Conservation (phyloP, 371 early-diverging fungal genomes). For the Cokeromyces recurvatus region DNA sequence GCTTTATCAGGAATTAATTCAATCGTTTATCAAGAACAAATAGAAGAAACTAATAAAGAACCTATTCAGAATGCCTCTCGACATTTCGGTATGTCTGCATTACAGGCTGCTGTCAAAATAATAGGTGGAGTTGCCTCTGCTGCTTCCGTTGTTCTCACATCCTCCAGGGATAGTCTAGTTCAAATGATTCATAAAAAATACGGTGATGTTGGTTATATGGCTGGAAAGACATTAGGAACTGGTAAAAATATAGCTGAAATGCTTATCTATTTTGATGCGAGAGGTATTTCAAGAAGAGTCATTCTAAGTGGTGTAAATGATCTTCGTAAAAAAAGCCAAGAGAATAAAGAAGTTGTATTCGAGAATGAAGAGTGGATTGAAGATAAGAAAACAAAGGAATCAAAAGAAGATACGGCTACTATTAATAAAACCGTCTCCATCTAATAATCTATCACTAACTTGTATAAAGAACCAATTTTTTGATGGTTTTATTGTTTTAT, state of each 20-base stretch:
- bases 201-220: conserved; percentile 37
- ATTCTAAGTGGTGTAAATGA: neutral
- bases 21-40: conserved; percentile 9
- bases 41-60: conserved; percentile 11
- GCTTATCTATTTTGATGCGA: conserved; percentile 36
- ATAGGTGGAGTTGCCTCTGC: conserved; percentile 31
- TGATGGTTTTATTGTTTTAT: too few species aligned
- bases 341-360: neutral
- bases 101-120: conserved; percentile 29
- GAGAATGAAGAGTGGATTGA: conserved; percentile 1
- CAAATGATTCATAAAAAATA: conserved; percentile 35
- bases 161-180: conserved; percentile 28
- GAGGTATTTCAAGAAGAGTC: conserved; percentile 33
- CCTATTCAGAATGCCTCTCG: conserved; percentile 21
- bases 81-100: conserved; percentile 31
- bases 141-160: conserved; percentile 18
- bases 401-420: too few species aligned
- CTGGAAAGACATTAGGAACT: conserved; percentile 27
- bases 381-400: too few species aligned
- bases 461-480: too few species aligned
- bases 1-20: conserved; percentile 17
- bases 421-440: too few species aligned
- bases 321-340: too few species aligned
- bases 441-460: too few species aligned
- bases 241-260: conserved; percentile 20